These are phyloP conservation scores for Solanum clarkiae DNA, from an alignment of 257 asterid genomes.

Conservation along the genomic window DNA sequence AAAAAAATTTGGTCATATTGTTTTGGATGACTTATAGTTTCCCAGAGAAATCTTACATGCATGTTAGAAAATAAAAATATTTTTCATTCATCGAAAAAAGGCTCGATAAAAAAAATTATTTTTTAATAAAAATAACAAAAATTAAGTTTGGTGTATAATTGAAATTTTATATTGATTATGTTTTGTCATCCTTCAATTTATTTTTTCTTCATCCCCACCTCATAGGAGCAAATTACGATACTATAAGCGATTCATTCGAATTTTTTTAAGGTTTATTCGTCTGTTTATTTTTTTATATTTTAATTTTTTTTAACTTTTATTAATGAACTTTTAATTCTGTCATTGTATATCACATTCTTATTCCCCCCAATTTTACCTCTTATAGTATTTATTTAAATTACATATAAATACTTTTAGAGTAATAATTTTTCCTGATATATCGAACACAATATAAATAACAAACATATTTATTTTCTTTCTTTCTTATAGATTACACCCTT, in stretches of 20 bases:
- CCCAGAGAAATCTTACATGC: background rate
- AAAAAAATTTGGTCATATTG: background rate
- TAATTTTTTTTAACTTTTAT: accelerated
- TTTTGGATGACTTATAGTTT: background rate
- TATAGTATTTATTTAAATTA: too few species aligned
- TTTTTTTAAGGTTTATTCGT: accelerated
- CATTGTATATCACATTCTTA: accelerated
- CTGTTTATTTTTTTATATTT: background rate
- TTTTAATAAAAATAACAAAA: background rate
- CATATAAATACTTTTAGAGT: too few species aligned
- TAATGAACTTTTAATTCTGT: accelerated
- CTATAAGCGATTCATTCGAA: too few species aligned
- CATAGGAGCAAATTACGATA: too few species aligned
- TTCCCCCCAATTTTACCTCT: background rate
- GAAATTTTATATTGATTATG: background rate
- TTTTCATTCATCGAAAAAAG: background rate
- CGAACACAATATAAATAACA: too few species aligned
- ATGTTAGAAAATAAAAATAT: background rate
- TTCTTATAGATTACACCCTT: background rate
- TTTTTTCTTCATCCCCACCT: background rate
- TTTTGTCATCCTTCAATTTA: background rate
- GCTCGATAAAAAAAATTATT: background rate
- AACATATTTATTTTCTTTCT: too few species aligned
- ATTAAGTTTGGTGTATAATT: accelerated
- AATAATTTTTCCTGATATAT: too few species aligned